Evolutionary conservation across 116 monocot species (phyloP).

Genomic region (Trichopus zeylanicus): DNA sequence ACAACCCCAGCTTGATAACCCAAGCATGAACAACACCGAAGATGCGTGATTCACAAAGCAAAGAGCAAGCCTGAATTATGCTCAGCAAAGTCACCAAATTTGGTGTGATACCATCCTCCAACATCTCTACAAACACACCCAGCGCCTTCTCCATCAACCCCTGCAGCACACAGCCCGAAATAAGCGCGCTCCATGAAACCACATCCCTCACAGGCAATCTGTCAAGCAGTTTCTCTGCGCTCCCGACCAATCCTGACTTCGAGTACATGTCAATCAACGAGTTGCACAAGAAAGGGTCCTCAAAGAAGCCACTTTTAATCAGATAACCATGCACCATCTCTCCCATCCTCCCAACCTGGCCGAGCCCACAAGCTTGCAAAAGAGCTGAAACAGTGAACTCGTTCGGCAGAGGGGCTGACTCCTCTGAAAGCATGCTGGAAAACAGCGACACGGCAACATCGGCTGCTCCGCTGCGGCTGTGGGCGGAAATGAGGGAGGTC

Average conservation of each 20-base stretch:
- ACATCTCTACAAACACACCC: constrained; percentile 21
- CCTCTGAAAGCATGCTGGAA: constrained; percentile 16
- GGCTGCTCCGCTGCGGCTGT: constrained; percentile 14
- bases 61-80: constrained; percentile 35
- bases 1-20: constrained; percentile 21
- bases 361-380: constrained; percentile 16
- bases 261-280: constrained; percentile 36
- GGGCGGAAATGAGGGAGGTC: constrained; percentile 27
- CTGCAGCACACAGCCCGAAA: constrained; percentile 30
- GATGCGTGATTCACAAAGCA: constrained; percentile 12
- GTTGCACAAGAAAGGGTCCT: constrained; percentile 17
- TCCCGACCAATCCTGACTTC: constrained; percentile 15
- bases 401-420: constrained; percentile 12
- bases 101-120: constrained; percentile 32
- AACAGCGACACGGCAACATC: constrained; percentile 15
- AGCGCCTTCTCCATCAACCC: constrained; percentile 21
- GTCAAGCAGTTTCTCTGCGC: constrained; percentile 17
- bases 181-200: constrained; percentile 30
- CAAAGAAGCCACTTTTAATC: constrained; percentile 14
- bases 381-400: constrained; percentile 35
- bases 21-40: constrained; percentile 24
- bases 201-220: constrained; percentile 23
- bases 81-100: constrained; percentile 35
- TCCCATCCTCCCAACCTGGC: constrained; percentile 11
- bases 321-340: constrained; percentile 25